Percentiles rank a stretch among this genome's conserved stretches.
These are phyloP conservation scores for Ophiostoma perfectum DNA, from an alignment of 2,329 filamentous ascomycete species.

Conservation along the genomic window DNA sequence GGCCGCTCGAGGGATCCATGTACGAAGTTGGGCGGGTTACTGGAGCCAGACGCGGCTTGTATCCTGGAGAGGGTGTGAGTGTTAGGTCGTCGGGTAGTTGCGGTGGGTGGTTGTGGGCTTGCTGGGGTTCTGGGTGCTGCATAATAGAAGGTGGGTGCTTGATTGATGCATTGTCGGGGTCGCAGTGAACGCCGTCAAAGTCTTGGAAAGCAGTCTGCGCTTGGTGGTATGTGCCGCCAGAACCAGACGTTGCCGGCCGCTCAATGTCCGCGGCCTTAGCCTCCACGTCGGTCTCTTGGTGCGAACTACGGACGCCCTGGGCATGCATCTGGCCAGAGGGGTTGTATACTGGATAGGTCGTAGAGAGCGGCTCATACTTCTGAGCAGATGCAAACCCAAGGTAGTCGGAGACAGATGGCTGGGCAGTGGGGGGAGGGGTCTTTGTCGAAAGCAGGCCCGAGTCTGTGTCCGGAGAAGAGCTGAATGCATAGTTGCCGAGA, in stretches of 20 bases:
- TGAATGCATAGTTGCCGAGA: slow-evolving; percentile 25
- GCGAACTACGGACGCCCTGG: background rate
- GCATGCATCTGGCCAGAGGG: slow-evolving; percentile 1
- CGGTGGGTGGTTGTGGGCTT: background rate
- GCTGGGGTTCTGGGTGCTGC: background rate
- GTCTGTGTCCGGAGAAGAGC: slow-evolving; percentile 16
- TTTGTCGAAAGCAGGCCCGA: slow-evolving; percentile 15
- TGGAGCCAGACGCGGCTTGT: slow-evolving; percentile 22
- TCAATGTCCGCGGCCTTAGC: background rate
- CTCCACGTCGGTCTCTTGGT: background rate
- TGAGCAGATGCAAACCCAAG: slow-evolving; percentile 13
- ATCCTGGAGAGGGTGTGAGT: background rate
- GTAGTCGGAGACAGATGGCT: slow-evolving; percentile 14
- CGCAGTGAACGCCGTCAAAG: slow-evolving; percentile 75
- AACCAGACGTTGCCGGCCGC: slow-evolving; percentile 48
- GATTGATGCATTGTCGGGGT: slow-evolving; percentile 41
- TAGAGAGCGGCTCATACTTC: background rate
- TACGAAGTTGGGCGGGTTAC: slow-evolving; percentile 50
- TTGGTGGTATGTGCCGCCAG: slow-evolving; percentile 59
- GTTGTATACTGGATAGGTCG: slow-evolving; percentile 3
- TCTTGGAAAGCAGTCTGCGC: slow-evolving; percentile 65
- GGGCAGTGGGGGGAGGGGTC: slow-evolving; percentile 11
- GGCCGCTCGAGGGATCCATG: slow-evolving; percentile 58
- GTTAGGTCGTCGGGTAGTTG: background rate
- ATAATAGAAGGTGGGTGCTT: slow-evolving; percentile 14